These are phyloP conservation scores for Teunomyces gatunensis DNA, from an alignment of 805 yeast genomes.

Conservation along the genomic window DNA sequence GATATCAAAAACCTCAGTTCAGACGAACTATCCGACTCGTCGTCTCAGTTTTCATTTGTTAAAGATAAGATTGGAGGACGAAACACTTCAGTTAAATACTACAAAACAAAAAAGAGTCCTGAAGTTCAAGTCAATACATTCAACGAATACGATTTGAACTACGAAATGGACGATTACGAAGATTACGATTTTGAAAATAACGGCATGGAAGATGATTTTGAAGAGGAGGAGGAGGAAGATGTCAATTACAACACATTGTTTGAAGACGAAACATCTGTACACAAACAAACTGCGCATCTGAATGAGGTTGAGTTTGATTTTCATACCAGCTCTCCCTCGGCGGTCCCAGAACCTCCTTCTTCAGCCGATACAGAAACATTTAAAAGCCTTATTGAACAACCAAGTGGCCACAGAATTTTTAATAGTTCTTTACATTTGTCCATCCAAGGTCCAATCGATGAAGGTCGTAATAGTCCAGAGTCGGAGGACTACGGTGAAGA, in stretches of 20 bases:
- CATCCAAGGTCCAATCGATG: slow-evolving; percentile 18
- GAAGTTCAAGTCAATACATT: slow-evolving; percentile 18
- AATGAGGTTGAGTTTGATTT: not conserved
- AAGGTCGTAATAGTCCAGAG: not conserved
- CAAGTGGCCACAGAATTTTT: slow-evolving; percentile 9
- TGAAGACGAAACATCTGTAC: slow-evolving; percentile 12
- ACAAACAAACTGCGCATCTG: not conserved
- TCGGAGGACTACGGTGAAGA: slow-evolving; percentile 29
- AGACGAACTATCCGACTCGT: slow-evolving; percentile 11
- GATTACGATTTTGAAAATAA: slow-evolving; percentile 45
- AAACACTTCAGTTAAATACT: slow-evolving; percentile 53
- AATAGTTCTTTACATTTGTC: slow-evolving; percentile 29
- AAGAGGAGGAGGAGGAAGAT: slow-evolving; percentile 32
- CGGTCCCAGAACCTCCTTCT: not conserved
- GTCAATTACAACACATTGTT: slow-evolving; percentile 21
- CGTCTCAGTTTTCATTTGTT: slow-evolving; percentile 53
- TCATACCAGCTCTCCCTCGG: not conserved
- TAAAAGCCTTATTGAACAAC: not conserved
- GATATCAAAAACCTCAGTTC: not conserved
- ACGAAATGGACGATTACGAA: slow-evolving; percentile 16
- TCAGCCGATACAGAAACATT: not conserved
- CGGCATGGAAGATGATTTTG: slow-evolving; percentile 36
- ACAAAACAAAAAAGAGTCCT: slow-evolving; percentile 34
- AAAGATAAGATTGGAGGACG: slow-evolving; percentile 45
- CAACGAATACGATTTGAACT: slow-evolving; percentile 26